These are phyloP conservation scores for Chalaropsis thielavioides DNA, from an alignment of 2,329 filamentous ascomycete species.

Conservation along the genomic window DNA sequence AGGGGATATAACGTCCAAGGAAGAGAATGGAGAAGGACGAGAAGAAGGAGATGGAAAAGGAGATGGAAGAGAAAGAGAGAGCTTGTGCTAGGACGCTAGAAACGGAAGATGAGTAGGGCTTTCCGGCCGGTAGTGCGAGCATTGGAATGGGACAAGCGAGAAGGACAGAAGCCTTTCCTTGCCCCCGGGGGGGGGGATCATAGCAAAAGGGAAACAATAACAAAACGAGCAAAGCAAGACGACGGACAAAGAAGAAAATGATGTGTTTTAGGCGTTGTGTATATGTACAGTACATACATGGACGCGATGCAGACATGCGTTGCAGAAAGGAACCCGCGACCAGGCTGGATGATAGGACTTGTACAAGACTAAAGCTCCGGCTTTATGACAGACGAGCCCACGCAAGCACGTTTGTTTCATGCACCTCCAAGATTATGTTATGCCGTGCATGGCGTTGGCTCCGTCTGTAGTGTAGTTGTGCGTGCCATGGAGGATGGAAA, in stretches of 20 bases:
- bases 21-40: not conserved
- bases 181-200: not conserved
- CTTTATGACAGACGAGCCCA: not conserved
- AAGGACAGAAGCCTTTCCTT: not conserved
- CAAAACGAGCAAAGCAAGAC: not conserved
- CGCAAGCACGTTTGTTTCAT: slow-evolving; percentile 2
- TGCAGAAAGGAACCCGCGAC: not conserved
- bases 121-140: slow-evolving; percentile 1
- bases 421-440: slow-evolving; percentile 5
- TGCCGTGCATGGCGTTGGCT: not conserved
- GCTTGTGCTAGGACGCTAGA: not conserved
- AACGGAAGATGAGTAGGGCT: not conserved
- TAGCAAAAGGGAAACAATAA: not conserved
- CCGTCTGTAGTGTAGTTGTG: not conserved
- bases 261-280: too few species aligned
- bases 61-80: too few species aligned
- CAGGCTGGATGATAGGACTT: not conserved
- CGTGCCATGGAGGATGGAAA: not conserved
- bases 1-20: not conserved
- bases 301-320: not conserved
- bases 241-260: not conserved
- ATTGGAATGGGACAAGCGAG: not conserved
- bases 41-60: not conserved
- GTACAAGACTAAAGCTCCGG: slow-evolving; percentile 1
- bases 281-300: not conserved